Percentiles rank a stretch among this genome's conserved stretches.
Conservation (phyloP, 2,329 filamentous ascomycete genomes). For the Venturia effusa region DNA sequence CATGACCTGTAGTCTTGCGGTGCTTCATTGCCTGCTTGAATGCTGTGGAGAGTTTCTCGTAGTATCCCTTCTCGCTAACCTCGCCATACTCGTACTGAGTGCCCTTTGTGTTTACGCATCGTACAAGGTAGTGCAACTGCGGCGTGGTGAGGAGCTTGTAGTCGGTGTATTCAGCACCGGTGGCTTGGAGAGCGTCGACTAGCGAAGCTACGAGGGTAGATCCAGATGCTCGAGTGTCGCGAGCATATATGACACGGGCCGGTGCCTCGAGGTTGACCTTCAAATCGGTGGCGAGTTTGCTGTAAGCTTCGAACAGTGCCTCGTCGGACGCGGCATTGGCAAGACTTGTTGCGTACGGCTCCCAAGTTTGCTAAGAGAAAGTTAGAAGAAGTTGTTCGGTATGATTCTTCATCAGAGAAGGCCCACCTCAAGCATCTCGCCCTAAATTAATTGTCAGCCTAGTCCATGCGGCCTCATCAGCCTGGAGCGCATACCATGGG, state of each 20-base stretch:
- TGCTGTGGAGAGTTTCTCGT: constrained; percentile 77
- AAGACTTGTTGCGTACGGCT: constrained; percentile 74
- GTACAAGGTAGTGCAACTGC: constrained; percentile 94
- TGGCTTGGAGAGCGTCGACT: constrained; percentile 66
- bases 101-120: constrained; percentile 85
- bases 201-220: constrained; percentile 72
- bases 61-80: constrained; percentile 84
- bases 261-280: constrained; percentile 61
- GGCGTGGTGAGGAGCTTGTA: constrained; percentile 90
- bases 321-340: constrained; percentile 75
- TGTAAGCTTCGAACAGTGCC: constrained; percentile 65
- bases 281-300: constrained; percentile 61
- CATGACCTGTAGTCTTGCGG: constrained; percentile 57
- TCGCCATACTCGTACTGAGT: constrained; percentile 81
- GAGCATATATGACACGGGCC: constrained; percentile 76
- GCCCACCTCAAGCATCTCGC: constrained; percentile 86
- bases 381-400: constrained; percentile 11
- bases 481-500: constrained; percentile 53
- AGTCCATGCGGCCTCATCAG: constrained; percentile 8
- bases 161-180: constrained; percentile 64
- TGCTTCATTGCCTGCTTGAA: constrained; percentile 76
- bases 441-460: constrained; percentile 32
- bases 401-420: constrained; percentile 16
- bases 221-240: constrained; percentile 88
- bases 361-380: constrained; percentile 60